phyloP scores from a whole-genome alignment of 305 asterid species.

The Solanum hybrid region DNA sequence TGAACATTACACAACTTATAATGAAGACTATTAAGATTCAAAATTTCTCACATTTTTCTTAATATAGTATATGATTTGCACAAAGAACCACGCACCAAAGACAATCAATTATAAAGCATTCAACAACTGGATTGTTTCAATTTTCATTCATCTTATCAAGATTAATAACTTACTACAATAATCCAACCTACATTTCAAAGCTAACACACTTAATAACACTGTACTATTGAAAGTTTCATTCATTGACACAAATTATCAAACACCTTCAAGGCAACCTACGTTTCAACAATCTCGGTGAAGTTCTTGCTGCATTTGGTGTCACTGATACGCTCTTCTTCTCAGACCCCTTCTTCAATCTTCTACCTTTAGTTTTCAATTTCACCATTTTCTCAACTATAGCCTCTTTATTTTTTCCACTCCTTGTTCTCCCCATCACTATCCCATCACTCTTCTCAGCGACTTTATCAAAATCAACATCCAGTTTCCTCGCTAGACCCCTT shows the following conservation, averaged over 20 bases:
- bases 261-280: slow-evolving; percentile 12
- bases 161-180: not conserved
- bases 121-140: not conserved
- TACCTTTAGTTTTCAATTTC: not conserved
- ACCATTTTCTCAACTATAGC: not conserved
- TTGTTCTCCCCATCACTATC: not conserved
- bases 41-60: not conserved
- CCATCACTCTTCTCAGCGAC: slow-evolving; percentile 41
- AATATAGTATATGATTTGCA: not conserved
- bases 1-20: not conserved
- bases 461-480: slow-evolving; percentile 70
- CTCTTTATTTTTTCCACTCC: slow-evolving; percentile 16
- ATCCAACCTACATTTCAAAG: not conserved
- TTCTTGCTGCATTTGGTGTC: slow-evolving; percentile 10
- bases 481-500: slow-evolving; percentile 51
- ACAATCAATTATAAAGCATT: not conserved
- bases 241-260: slow-evolving; percentile 14
- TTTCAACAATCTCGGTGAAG: slow-evolving; percentile 40
- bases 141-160: not conserved
- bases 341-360: not conserved
- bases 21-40: not conserved
- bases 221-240: not conserved
- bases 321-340: not conserved
- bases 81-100: not conserved
- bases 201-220: not conserved